Evolutionary conservation across 129 eudicot species (phyloP).

Genomic region (Escallonia herrerae): DNA sequence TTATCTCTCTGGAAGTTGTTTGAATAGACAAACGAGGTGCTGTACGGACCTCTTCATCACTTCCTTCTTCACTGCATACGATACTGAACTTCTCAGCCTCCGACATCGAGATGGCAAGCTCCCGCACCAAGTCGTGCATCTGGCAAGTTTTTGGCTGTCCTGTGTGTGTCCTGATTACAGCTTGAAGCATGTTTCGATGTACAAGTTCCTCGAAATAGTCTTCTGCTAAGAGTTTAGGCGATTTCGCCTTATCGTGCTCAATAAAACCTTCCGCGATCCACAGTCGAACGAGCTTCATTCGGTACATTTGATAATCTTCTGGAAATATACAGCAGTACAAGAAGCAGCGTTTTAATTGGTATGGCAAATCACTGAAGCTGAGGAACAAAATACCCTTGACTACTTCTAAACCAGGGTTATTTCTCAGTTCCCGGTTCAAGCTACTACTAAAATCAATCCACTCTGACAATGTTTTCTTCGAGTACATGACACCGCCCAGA

Average conservation of each 20-base stretch:
- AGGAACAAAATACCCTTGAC: neutral
- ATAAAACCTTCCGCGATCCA: conserved; percentile 20
- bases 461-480: neutral
- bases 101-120: conserved; percentile 16
- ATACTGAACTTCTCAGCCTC: neutral
- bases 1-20: no score
- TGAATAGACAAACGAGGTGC: neutral
- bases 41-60: neutral
- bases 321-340: conserved; percentile 11
- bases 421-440: neutral
- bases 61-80: neutral
- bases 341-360: conserved; percentile 7
- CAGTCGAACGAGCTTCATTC: neutral
- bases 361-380: conserved; percentile 5
- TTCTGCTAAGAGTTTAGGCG: neutral
- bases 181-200: conserved; percentile 1
- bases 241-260: neutral
- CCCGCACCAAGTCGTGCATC: conserved; percentile 20
- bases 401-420: neutral
- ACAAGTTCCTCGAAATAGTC: conserved; percentile 11
- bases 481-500: neutral
- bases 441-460: neutral
- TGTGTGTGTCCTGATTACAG: neutral
- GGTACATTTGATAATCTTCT: neutral
- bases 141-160: neutral